Base-by-base conservation (phyloP, 192 early-diverging fungal genomes). In the Coemansia sp. region DNA sequence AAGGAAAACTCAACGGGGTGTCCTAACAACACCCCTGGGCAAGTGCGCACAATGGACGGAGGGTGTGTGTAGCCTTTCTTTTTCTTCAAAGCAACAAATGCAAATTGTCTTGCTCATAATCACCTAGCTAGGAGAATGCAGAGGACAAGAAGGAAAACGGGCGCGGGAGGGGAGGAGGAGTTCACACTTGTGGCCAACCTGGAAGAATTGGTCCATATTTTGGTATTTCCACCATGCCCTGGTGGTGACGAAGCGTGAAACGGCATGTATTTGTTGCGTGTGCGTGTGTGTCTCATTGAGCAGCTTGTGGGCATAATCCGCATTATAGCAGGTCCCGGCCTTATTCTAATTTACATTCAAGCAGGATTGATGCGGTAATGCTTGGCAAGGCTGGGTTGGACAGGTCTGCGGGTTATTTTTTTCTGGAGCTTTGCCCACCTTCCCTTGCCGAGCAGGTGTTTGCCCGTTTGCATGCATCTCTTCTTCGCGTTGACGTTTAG, bases 131-230 rank as follows among this genome's bases (percentile, higher is more conserved):
- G 13, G 20, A 7, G 20, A 44, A 48, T 48, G 41, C 20, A 48
- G 6, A 13, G 23, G 13, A 25, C 45, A 48, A 48, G 23, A 19
- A 13, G n/a, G n/a, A 48, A 48, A 48, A 48, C 45, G 45, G 25
- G 45, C 23, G 45, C 22, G 45, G 11, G 5, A 23, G 45, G 45
- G 11, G 5, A 23, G 19, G 20, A 48, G 22, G 22, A 30, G 19
- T 54, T 54, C 52, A 9, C 8, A 30, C 29, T 54, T 54, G 52
- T 54, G 29, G 52, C 52, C 52, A 54, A n/a, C n/a, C 11, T 11
- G 23, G 23, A 25, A 48, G 20, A 48, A 48, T 11, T 4, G 5
- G 23, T 15, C 10, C 6, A 48, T 48, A 48, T 48, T 48, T 48
- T 48, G 45, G 45, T 25, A 25, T 48, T 48, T 48, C 8, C 45